A percentile compares a stretch with the other conserved stretches of the same genome.
Evolutionary conservation across 768 basidiomycete species (phyloP).

Genomic region (Collybia sp.): DNA sequence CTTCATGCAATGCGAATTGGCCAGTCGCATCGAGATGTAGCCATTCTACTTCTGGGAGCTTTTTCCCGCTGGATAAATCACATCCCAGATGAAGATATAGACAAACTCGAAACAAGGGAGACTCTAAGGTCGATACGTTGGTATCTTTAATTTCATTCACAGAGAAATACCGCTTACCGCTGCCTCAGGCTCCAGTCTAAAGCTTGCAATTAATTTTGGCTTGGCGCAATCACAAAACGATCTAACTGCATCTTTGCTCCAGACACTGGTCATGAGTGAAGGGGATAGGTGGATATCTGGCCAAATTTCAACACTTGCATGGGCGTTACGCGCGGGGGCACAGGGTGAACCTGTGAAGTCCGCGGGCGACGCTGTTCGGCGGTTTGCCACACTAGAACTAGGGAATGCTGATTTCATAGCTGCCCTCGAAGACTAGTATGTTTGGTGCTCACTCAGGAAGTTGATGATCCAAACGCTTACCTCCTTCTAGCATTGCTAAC

Average conservation of each 20-base stretch:
- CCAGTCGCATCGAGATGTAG: constrained; percentile 71
- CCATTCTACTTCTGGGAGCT: constrained; percentile 84
- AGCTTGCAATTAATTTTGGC: constrained; percentile 88
- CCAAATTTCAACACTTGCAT: constrained; percentile 61
- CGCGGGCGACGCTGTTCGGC: constrained; percentile 73
- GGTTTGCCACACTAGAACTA: constrained; percentile 84
- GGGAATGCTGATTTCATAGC: constrained; percentile 76
- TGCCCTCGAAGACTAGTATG: constrained; percentile 86
- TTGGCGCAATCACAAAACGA: constrained; percentile 77
- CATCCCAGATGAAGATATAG: constrained; percentile 77
- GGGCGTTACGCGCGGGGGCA: constrained; percentile 64
- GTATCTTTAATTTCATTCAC: constrained; percentile 15
- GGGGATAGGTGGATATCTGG: constrained; percentile 86
- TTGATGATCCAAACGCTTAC: background rate
- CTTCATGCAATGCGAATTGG: constrained; percentile 88
- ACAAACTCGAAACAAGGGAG: constrained; percentile 59
- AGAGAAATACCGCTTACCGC: background rate
- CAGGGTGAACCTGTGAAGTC: constrained; percentile 70
- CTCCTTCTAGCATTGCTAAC: constrained; percentile 66
- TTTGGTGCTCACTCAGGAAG: constrained; percentile 7
- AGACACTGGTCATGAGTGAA: constrained; percentile 95
- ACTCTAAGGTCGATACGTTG: constrained; percentile 77
- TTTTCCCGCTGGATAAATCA: constrained; percentile 91
- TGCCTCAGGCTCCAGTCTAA: constrained; percentile 68
- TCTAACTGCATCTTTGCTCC: constrained; percentile 88